Evolutionary conservation across 129 eudicot genomes (phyloP).

Genomic region (Saussurea involucrata): DNA sequence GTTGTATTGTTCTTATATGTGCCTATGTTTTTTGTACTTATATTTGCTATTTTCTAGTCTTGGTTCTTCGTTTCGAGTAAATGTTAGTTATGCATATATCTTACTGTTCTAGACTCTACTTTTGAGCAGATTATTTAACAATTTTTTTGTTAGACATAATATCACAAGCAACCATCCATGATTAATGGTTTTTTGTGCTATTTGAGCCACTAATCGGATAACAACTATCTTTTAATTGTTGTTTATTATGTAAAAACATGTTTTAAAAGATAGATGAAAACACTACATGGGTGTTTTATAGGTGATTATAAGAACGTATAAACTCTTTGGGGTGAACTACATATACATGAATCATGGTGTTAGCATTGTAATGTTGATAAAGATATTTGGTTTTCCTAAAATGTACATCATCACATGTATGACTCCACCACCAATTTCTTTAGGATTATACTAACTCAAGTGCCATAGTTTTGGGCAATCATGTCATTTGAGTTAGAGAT

Average conservation of each 20-base stretch:
- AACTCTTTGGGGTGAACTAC: background rate
- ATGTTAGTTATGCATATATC: background rate
- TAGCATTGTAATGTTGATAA: constrained; percentile 25
- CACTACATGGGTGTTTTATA: no score
- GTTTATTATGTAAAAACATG: no score
- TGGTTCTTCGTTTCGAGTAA: background rate
- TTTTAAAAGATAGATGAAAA: no score
- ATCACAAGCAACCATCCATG: no score
- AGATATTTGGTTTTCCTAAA: constrained; percentile 15
- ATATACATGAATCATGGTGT: constrained; percentile 17
- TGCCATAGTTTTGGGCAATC: constrained; percentile 33
- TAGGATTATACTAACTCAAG: constrained; percentile 23
- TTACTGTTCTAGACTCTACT: background rate
- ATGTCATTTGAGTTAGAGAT: constrained; percentile 33
- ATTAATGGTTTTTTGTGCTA: no score
- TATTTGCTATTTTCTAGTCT: no score
- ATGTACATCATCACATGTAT: constrained; percentile 30
- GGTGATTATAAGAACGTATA: background rate
- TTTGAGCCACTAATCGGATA: no score
- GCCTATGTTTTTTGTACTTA: no score
- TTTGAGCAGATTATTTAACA: no score
- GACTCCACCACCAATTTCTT: constrained; percentile 21
- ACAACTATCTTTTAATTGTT: no score
- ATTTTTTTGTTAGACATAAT: no score
- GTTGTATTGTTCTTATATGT: no score